Base-by-base conservation (phyloP, 257 asterid genomes). In the Primulina huaijiensis region DNA sequence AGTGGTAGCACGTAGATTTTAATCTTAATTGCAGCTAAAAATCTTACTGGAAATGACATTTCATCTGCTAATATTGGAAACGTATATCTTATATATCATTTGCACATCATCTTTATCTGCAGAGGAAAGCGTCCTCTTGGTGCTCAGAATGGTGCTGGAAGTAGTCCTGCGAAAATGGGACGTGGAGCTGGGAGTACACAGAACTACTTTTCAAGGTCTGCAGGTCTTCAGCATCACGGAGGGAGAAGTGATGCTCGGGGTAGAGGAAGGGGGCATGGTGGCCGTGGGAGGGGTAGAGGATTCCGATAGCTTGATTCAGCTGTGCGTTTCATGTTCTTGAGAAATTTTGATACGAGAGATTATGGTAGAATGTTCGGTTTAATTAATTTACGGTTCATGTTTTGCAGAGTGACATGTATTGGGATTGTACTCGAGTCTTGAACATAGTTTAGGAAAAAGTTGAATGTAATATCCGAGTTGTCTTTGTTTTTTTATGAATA, bases 91-190 rank as follows among this genome's bases (percentile, higher is more conserved):
- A 20, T 16, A 34, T 59, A 14, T 23, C 40, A 1, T 34, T 19
- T 67, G 56, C 58, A 14, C 20, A 20, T 16, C 19, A 33, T 62
- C 68, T 63, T 64, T 56, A 19, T 78, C 62, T 73, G 59, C 79
- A 92, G 98, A 63, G 85, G 69, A 67, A 92, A 92, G 78, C 95
- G 96, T 1, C 80, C 87, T 4, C 70, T 77, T 61, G 85, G 74
- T 72, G 71, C 82, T 21, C 80, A 77, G 29, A 86, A 83, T 43
- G 85, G 81, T 8, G 77, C 79, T 34, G 74, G 85, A 70, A 77
- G 70, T 30, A 81, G 17, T 77, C 81, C 83, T 20, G 58, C 72
- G 2, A 91, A 89, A 71, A 88, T 70, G 81, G 90, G 89, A 7
- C 92, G 92, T 37, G 96, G 96, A 63, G 80, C 69, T 68, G 87